These are phyloP conservation scores for Phyllostachys edulis DNA, from an alignment of 176 grass and related monocot genomes.

Conservation along the genomic window DNA sequence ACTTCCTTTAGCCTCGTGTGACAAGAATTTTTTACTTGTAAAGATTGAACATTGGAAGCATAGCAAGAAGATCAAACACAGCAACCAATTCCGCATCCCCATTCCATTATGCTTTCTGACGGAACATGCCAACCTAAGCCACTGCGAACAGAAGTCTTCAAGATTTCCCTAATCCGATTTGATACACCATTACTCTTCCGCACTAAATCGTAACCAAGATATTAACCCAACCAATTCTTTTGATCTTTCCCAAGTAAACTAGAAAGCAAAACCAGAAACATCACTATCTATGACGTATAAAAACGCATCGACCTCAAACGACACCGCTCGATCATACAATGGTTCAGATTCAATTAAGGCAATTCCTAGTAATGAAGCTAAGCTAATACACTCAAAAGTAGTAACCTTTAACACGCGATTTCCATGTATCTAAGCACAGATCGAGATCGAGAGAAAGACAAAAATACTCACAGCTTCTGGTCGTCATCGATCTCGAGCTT, in stretches of 20 bases:
- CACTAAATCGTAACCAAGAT: not conserved
- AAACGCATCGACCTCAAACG: not conserved
- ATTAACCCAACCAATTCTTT: not conserved
- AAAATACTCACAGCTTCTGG: conserved; percentile 74
- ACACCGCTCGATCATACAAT: not conserved
- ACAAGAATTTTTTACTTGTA: not conserved
- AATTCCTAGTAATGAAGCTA: no score
- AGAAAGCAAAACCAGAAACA: not conserved
- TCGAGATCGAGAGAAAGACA: not conserved
- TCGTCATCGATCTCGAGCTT: conserved; percentile 90
- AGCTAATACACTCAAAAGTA: not conserved
- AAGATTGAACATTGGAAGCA: not conserved
- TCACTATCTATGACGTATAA: not conserved
- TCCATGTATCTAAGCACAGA: not conserved
- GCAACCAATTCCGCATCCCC: not conserved
- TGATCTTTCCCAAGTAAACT: not conserved
- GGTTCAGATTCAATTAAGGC: not conserved
- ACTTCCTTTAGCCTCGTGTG: not conserved
- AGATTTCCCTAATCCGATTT: not conserved
- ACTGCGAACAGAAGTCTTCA: not conserved
- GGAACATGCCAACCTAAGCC: not conserved
- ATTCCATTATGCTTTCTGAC: not conserved
- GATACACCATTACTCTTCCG: not conserved
- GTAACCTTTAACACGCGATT: not conserved
- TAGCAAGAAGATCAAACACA: not conserved